phyloP scores from a whole-genome alignment of 805 yeast species.

The Candida boidinii region DNA sequence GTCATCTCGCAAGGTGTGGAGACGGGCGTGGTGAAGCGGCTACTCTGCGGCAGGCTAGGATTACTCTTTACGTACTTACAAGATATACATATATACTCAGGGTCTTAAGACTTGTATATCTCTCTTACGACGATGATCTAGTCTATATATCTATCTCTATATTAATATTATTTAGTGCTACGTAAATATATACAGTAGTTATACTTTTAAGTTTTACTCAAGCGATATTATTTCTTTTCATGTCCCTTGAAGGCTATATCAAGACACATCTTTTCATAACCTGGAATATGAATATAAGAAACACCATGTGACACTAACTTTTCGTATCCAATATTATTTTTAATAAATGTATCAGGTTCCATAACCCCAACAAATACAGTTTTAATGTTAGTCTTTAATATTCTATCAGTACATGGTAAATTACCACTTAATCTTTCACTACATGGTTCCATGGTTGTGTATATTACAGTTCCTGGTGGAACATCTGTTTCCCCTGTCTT shows the following conservation, averaged over 20 bases:
- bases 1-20: too few relatives aligned
- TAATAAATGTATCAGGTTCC: constrained; percentile 88
- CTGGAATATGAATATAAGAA: constrained; percentile 73
- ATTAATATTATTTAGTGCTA: too few relatives aligned
- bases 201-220: too few relatives aligned
- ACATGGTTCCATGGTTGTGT: constrained; percentile 98
- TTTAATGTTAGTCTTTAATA: constrained; percentile 48
- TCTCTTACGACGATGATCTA: too few relatives aligned
- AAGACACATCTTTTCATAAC: constrained; percentile 65
- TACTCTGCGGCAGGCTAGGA: too few relatives aligned
- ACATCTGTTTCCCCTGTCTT: constrained; percentile 28
- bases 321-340: constrained; percentile 55
- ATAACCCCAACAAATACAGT: constrained; percentile 86
- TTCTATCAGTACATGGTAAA: constrained; percentile 77
- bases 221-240: too few relatives aligned
- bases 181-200: too few relatives aligned
- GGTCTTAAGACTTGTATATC: too few relatives aligned
- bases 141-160: too few relatives aligned
- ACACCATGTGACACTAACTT: constrained; percentile 50
- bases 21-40: too few relatives aligned
- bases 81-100: too few relatives aligned
- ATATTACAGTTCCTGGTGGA: constrained; percentile 73
- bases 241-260: constrained; percentile 72
- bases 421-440: constrained; percentile 84
- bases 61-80: too few relatives aligned